Evolutionary conservation across 73 alveolate genomes (phyloP), one percentile per base, ranked within the genome.

Genomic region (Diophrys sp.): DNA sequence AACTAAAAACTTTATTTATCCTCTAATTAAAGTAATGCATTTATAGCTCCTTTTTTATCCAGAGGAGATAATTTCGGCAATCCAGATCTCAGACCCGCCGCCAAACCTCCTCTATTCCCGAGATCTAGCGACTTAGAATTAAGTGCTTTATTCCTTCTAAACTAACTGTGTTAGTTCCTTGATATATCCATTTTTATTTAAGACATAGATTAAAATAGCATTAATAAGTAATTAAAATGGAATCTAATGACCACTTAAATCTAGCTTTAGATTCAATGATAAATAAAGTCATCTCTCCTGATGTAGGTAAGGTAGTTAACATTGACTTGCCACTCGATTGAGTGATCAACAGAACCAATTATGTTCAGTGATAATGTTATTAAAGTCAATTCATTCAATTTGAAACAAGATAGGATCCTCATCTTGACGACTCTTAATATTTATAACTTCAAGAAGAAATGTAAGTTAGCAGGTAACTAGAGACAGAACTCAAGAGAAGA

Each of bases 321-420:
- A 44, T 44, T 44, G 18, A 11, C 18, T 18, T 44, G n/a, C 18
- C 62, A n/a, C n/a, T n/a, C n/a, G n/a, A n/a, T n/a, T n/a, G n/a
- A n/a, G n/a, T 69, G 24, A n/a, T n/a, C n/a, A n/a, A n/a, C 71
- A 79, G 98, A 93, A 71, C 78, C 90, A 23, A 80, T 93, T 28
- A 71, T 90, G 31, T 82, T 84, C 77, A 72, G 93, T 57, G 91
- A 86, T 54, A 81, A 87, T 54, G 88, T 93, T 29, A 70, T 67
- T 66, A 93, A 93, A 78, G 73, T 90, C 81, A 93, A 93, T 78
- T 84, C 91, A 70, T 82, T 90, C 79, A 85, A 87, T 75, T 77
- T 83, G 69, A 92, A 90, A 73, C 87, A 93, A 72, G 96, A 93
- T 54, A 34, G 98, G 70, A 78, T 82, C 29, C 56, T 90, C 55